These are phyloP conservation scores for Deinandra increscens DNA, from an alignment of 129 eudicot genomes.

Conservation along the genomic window DNA sequence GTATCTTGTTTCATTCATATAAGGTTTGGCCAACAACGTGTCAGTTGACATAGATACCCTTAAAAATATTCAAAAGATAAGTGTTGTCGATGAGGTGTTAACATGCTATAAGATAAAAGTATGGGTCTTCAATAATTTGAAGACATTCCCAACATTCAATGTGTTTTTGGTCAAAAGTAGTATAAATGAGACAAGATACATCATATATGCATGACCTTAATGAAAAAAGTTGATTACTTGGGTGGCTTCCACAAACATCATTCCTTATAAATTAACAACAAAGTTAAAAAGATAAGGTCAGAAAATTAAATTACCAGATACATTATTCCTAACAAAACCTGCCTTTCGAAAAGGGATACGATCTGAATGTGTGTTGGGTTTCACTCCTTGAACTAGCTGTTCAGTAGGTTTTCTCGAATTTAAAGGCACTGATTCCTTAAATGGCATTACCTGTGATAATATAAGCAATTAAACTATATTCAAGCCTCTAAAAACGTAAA, in stretches of 20 bases:
- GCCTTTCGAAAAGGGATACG: constrained; percentile 54
- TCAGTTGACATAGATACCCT: neutral
- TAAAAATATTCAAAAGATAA: neutral
- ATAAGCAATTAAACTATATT: neutral
- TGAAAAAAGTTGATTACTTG: neutral
- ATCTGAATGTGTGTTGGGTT: constrained; percentile 41
- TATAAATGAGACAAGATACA: neutral
- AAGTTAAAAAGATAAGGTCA: neutral
- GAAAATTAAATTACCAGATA: constrained; percentile 48
- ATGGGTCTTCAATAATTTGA: neutral
- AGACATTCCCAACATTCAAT: neutral
- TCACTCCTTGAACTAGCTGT: constrained; percentile 42
- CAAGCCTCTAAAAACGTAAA: neutral
- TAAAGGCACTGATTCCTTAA: constrained; percentile 34
- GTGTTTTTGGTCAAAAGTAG: neutral
- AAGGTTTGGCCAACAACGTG: neutral
- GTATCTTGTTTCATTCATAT: neutral
- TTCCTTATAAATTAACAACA: neutral
- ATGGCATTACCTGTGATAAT: constrained; percentile 42
- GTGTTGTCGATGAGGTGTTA: neutral
- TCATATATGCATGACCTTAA: neutral
- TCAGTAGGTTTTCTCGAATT: constrained; percentile 46
- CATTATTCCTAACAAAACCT: constrained; percentile 43
- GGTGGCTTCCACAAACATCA: neutral
- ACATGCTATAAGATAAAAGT: neutral